phyloP scores from a whole-genome alignment of 1,139 yeast genomes.

The Kazachstania sp. region DNA sequence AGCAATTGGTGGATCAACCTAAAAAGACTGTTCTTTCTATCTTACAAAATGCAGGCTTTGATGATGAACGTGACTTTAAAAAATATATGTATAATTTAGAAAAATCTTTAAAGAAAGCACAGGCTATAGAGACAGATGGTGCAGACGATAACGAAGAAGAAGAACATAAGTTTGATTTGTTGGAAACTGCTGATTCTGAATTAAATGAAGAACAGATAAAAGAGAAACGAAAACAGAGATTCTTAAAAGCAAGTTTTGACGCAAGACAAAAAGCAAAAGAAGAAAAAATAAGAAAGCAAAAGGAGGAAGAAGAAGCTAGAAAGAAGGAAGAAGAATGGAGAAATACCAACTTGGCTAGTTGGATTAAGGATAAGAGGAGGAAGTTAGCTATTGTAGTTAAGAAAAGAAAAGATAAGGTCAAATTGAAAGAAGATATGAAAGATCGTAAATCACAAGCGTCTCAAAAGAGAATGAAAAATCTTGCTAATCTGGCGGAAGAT shows the following conservation, averaged over 20 bases:
- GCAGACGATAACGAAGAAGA: constrained; percentile 35
- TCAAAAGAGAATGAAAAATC: constrained; percentile 84
- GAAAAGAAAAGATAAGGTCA: constrained; percentile 56
- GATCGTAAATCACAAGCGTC: constrained; percentile 89
- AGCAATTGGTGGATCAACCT: constrained; percentile 42
- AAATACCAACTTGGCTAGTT: constrained; percentile 58
- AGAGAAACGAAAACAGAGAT: constrained; percentile 77
- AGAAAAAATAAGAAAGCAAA: constrained; percentile 54
- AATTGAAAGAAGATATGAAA: constrained; percentile 67
- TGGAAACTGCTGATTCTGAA: constrained; percentile 77
- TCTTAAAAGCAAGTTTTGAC: constrained; percentile 79
- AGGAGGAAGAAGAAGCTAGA: constrained; percentile 43
- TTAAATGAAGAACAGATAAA: constrained; percentile 70
- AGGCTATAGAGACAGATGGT: constrained; percentile 57
- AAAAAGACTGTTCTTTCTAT: constrained; percentile 38
- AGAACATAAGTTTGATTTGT: constrained; percentile 67
- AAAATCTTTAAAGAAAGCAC: constrained; percentile 57
- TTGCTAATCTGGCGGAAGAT: constrained; percentile 82
- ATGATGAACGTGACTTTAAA: constrained; percentile 60
- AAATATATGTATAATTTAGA: constrained; percentile 62
- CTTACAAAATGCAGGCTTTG: constrained; percentile 69
- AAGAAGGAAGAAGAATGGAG: constrained; percentile 73
- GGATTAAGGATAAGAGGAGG: constrained; percentile 67
- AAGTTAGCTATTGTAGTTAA: constrained; percentile 51
- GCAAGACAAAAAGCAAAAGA: constrained; percentile 79